A percentile compares a stretch with the other conserved stretches of the same genome.
Evolutionary conservation across 768 basidiomycete genomes (phyloP).

Genomic region (Lactarius psammicola): DNA sequence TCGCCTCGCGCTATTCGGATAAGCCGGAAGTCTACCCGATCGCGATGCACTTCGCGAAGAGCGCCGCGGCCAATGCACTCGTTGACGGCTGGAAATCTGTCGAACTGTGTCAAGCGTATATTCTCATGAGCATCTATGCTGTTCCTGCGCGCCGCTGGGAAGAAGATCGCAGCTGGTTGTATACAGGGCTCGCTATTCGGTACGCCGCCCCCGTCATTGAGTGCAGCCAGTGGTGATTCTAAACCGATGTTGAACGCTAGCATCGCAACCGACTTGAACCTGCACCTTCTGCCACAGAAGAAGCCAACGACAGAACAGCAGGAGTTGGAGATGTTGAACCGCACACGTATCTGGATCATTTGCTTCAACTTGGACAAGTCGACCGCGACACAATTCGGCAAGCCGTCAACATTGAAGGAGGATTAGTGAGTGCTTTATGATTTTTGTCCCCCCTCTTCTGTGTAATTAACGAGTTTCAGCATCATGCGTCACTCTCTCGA

Average conservation of each 20-base stretch:
- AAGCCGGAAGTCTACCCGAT: conserved; percentile 68
- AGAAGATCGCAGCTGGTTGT: conserved; percentile 87
- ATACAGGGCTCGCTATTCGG: conserved; percentile 87
- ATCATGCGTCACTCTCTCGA: conserved; percentile 23
- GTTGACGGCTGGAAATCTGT: conserved; percentile 77
- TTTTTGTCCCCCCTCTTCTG: not conserved
- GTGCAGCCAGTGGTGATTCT: not conserved
- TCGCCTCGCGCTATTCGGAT: conserved; percentile 78
- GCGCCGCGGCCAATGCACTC: conserved; percentile 73
- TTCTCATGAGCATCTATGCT: conserved; percentile 73
- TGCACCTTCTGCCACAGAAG: conserved; percentile 73
- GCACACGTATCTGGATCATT: conserved; percentile 86
- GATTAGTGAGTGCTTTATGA: conserved; percentile 64
- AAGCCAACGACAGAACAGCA: conserved; percentile 77
- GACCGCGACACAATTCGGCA: conserved; percentile 85
- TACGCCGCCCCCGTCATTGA: conserved; percentile 35
- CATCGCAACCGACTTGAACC: conserved; percentile 84
- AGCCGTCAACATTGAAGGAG: conserved; percentile 72
- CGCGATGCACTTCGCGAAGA: conserved; percentile 72
- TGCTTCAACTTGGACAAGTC: conserved; percentile 92
- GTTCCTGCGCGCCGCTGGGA: conserved; percentile 79
- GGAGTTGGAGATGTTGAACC: conserved; percentile 83
- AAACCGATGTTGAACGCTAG: conserved; percentile 40
- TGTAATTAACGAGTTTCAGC: conserved; percentile 2
- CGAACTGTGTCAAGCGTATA: conserved; percentile 83